Base-by-base conservation (phyloP, 306 rosid species). In the Quercus suber region DNA sequence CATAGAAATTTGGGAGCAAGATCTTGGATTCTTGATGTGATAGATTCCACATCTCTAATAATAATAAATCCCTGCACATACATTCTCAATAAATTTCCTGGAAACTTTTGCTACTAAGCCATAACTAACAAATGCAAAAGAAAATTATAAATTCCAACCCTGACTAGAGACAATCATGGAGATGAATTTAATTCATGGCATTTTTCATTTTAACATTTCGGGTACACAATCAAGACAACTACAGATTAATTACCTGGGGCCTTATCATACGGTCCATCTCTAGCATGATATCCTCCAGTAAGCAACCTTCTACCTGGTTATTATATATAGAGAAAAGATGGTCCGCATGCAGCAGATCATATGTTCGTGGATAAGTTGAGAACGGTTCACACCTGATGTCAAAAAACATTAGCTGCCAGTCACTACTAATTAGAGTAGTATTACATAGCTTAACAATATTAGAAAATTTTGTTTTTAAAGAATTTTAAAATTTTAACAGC, bases 181-280 rank as follows among this genome's bases (percentile, higher is more conserved):
- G 25, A 58, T 41, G 71, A 79, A 79, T 67, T 23, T 67, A 67
- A 31, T 61, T 61, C 33, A 56, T 51, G 52, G 30, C 12, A 23
- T 5, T 27, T 23, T 72, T 76, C 53, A 37, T 74, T 79, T 14
- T 41, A 56, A 82, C 59, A 69, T 77, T 69, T 35, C 18, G 2
- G 14, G 25, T 8, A 9, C 27, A 35, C 28, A 68, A 68, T 45
- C 52, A 35, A n/a, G 27, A 68, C 6, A 5, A 37, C 27, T 11
- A 56, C 17, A 55, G 49, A 79, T 45, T 61, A 25, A 77, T 77
- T 90, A 95, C 99, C 99, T 81, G 87, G 33, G 99, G 97, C 23
- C 98, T 86, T 37, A 80, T 52, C 28, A 95, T 91, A 25, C 99
- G 97, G 87, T 95, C 97, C 90, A 95, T 95, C 88, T 95, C 99